Base-by-base conservation (phyloP, 1,139 yeast genomes). In the Petasospora fabianii region DNA sequence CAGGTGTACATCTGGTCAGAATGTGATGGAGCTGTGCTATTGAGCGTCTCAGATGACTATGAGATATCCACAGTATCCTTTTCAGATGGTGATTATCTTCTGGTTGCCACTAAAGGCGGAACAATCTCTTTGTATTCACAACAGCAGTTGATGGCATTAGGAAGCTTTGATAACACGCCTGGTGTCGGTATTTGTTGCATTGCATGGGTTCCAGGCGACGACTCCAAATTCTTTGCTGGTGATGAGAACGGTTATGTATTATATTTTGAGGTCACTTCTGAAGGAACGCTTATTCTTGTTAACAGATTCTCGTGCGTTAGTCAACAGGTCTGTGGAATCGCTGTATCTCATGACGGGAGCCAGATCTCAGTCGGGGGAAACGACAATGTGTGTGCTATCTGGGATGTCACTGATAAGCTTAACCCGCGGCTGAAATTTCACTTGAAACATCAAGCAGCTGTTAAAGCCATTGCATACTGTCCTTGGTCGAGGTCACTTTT, bases 381-480 rank as follows among this genome's bases (percentile, higher is more conserved):
- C 55, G 88, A 84, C 54, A 83, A 84, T 51, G 63, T 75, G 22
- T 81, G 88, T 43, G 68, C 81, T 0, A 61, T 84, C 2, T 84
- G 90, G 90, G 73, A 79, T 50, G 68, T 83, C 8, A 42, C 62
- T 1, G 60, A 69, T 40, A 47, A 64, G 7, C 35, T 42, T 1
- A 42, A 50, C 0, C 86, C 88, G 0, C 54, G 41, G n/a, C 49
- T 74, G 36, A 62, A 62, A 42, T 73, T 67, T 53, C 53, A 59
- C 5, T 61, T 84, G 24, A 73, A 71, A 2, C 95, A 84, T 54
- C 69, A 70, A 31, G 94, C 95, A 0, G 95, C 95, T 0, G 88
- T 84, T 0, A 84, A 84, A 58, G 94, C 94, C 0, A 68, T 84
- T 44, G 77, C 86, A 18, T 84, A 80, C 66, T 84, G 94, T 58